Evolutionary conservation across 768 basidiomycete species (phyloP).

Genomic region (Mycena indigotica): DNA sequence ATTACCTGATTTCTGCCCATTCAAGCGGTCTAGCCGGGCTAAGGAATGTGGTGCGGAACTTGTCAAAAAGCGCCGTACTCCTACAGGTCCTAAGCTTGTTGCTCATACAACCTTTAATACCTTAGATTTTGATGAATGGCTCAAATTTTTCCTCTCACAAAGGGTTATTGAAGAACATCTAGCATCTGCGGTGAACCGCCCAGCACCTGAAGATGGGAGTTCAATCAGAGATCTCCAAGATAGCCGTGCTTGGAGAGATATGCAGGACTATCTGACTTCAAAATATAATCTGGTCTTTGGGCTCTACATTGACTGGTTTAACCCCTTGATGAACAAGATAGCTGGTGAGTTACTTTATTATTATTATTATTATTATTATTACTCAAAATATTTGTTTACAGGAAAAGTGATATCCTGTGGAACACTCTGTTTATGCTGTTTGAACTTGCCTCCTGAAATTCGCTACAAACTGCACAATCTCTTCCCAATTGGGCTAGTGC

Average conservation of each 20-base stretch:
- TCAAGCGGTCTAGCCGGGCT: constrained; percentile 3
- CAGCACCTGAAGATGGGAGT: constrained; percentile 8
- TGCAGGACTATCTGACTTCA: background rate
- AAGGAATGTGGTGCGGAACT: constrained; percentile 5
- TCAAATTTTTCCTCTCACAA: constrained; percentile 8
- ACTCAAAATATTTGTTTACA: background rate
- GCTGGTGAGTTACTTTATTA: constrained; percentile 12
- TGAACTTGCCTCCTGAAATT: constrained; percentile 30
- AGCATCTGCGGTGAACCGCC: constrained; percentile 1
- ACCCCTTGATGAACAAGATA: constrained; percentile 24
- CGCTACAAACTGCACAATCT: constrained; percentile 28
- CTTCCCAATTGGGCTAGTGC: constrained; percentile 29
- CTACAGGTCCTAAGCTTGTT: background rate
- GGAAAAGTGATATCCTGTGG: constrained; percentile 22
- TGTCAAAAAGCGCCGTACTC: background rate
- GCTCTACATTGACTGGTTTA: constrained; percentile 15
- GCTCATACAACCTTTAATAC: constrained; percentile 4
- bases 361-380: background rate
- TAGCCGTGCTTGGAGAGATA: constrained; percentile 14
- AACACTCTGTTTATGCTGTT: constrained; percentile 22
- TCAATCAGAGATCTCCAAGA: constrained; percentile 13
- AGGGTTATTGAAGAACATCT: constrained; percentile 11
- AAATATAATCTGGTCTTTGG: background rate
- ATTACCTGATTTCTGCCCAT: constrained; percentile 2
- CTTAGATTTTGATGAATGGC: constrained; percentile 8